Conservation (phyloP, 176 grass and related monocot genomes). For the Microstegium vimineum region DNA sequence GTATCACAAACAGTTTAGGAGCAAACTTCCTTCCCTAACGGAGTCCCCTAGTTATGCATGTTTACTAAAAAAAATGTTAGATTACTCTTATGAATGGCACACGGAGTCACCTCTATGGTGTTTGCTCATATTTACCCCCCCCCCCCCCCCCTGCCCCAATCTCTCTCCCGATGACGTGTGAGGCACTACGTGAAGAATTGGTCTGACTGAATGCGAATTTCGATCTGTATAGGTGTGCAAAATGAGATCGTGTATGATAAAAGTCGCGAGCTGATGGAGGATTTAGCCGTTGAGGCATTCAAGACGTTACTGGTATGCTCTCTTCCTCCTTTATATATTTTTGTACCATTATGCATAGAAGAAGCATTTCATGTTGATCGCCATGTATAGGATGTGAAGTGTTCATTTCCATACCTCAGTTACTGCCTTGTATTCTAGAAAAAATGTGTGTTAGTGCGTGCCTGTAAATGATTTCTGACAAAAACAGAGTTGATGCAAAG, state of each 20-base stretch:
- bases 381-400: not conserved
- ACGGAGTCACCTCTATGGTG: not conserved
- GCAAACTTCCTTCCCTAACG: no score
- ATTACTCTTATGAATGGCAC: not conserved
- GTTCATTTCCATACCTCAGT: not conserved
- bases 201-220: not conserved
- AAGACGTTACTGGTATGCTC: conserved; percentile 49
- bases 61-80: no score
- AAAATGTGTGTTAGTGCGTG: not conserved
- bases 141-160: not conserved
- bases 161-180: not conserved
- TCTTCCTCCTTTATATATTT: not conserved
- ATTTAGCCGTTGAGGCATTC: conserved; percentile 67
- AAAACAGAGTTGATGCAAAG: not conserved
- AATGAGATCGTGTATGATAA: conserved; percentile 83
- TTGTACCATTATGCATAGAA: not conserved
- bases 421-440: not conserved
- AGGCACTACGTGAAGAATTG: not conserved
- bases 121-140: not conserved
- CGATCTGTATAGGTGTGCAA: conserved; percentile 47
- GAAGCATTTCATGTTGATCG: not conserved
- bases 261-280: conserved; percentile 53
- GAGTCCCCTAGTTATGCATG: not conserved
- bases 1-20: no score
- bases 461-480: not conserved